Conservation (phyloP, 75 land plant genomes). For the Sequoia sempervirens region DNA sequence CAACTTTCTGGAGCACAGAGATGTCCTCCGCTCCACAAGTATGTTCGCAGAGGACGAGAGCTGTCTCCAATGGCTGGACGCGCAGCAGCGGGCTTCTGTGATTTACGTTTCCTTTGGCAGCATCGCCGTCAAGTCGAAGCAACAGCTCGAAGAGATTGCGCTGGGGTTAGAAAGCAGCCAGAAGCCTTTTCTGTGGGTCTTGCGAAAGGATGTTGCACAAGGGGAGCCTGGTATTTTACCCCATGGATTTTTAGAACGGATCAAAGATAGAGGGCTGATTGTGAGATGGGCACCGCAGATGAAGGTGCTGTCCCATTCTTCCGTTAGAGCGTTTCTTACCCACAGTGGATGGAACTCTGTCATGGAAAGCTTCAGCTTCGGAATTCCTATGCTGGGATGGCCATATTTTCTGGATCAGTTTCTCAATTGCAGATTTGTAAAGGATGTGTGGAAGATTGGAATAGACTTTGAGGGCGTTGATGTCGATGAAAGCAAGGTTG, state of each 20-base stretch:
- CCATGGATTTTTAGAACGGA: not conserved
- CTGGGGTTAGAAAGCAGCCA: conserved; percentile 40
- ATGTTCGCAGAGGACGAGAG: not conserved
- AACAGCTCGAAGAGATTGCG: conserved; percentile 52
- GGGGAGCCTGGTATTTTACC: not conserved
- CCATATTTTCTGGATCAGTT: conserved; percentile 8
- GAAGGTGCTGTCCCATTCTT: conserved; percentile 5
- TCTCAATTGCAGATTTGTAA: not conserved
- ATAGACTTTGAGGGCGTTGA: not conserved
- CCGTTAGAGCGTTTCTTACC: not conserved
- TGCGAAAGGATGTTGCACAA: conserved; percentile 4
- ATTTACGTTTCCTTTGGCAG: conserved; percentile 42
- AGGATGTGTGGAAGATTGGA: conserved; percentile 5
- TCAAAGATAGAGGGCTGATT: not conserved
- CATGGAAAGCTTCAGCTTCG: conserved; percentile 1
- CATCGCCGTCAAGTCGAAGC: conserved; percentile 8
- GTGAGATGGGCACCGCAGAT: not conserved
- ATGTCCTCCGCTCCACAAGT: not conserved
- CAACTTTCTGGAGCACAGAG: not conserved
- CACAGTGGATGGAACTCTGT: conserved; percentile 1
- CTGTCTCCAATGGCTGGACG: conserved; percentile 43
- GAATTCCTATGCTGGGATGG: conserved; percentile 3
- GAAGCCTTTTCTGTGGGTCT: conserved; percentile 56
- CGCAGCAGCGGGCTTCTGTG: conserved; percentile 38
- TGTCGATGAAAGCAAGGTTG: not conserved